Evolutionary conservation across 2,329 filamentous ascomycete species (phyloP).

Genomic region (Xylariaceae sp.): DNA sequence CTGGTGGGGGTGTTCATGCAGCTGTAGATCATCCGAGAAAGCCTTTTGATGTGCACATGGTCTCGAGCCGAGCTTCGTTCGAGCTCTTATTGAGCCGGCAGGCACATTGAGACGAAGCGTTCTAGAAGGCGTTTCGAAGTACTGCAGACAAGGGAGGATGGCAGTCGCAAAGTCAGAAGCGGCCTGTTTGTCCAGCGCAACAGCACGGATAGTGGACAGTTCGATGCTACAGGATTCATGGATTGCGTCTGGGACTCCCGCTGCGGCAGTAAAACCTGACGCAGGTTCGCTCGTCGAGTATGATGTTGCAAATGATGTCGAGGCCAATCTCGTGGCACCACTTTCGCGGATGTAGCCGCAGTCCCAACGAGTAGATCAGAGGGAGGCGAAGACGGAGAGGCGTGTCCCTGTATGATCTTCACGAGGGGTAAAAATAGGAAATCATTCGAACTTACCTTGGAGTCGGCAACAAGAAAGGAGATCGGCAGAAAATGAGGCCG

Average conservation of each 20-base stretch:
- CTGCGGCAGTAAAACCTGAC: no score
- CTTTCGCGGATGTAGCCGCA: neutral
- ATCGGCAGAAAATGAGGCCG: neutral
- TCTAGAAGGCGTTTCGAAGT: conserved; percentile 17
- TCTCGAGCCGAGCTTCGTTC: conserved; percentile 15
- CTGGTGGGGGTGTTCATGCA: conserved; percentile 16
- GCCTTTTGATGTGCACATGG: conserved; percentile 10
- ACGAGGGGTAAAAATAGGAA: conserved; percentile 13
- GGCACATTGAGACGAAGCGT: conserved; percentile 9
- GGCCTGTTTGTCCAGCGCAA: no score
- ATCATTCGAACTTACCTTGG: conserved; percentile 16
- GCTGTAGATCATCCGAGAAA: conserved; percentile 13
- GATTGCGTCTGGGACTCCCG: no score
- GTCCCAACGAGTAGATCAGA: conserved; percentile 1
- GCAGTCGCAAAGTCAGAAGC: neutral
- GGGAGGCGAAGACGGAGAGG: conserved; percentile 8
- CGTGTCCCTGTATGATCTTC: conserved; percentile 26
- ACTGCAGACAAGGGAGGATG: neutral
- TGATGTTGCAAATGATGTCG: no score
- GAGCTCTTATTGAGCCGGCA: neutral
- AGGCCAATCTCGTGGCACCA: neutral
- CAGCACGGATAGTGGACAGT: no score
- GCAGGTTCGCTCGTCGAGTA: no score
- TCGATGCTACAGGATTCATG: no score
- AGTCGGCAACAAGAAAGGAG: neutral